Evolutionary conservation across 768 basidiomycete species (phyloP).

Genomic region (Hygrophoropsis aurantiaca): DNA sequence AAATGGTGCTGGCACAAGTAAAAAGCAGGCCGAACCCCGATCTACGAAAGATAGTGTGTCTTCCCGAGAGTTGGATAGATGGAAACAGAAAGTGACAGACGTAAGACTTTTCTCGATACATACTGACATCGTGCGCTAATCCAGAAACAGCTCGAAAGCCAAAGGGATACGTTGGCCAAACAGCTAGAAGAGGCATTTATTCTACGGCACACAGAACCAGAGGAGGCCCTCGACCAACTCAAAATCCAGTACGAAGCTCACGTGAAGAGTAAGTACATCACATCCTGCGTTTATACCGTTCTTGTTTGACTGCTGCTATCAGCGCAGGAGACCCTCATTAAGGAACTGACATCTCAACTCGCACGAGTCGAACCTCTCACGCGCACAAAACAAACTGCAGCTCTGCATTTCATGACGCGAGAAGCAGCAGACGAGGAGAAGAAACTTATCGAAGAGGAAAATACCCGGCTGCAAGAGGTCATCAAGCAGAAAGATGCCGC

Average conservation of each 20-base stretch:
- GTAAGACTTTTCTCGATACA: constrained; percentile 9
- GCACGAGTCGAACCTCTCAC: constrained; percentile 56
- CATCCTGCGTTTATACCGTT: constrained; percentile 4
- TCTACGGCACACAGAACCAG: constrained; percentile 65
- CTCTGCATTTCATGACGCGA: constrained; percentile 68
- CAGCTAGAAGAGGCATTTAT: constrained; percentile 62
- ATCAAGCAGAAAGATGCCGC: constrained; percentile 43
- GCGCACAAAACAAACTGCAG: constrained; percentile 45
- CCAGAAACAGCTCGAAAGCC: constrained; percentile 30
- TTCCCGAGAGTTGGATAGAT: constrained; percentile 26
- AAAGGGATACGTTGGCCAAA: constrained; percentile 45
- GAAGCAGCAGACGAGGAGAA: constrained; percentile 75
- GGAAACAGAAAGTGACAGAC: constrained; percentile 29
- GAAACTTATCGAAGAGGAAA: constrained; percentile 47
- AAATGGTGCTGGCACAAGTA: constrained; percentile 10
- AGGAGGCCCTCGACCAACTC: constrained; percentile 50
- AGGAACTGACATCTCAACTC: constrained; percentile 55
- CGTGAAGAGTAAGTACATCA: constrained; percentile 45
- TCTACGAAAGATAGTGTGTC: constrained; percentile 5
- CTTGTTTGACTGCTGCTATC: neutral
- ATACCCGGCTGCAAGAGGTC: constrained; percentile 41
- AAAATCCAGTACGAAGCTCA: constrained; percentile 51
- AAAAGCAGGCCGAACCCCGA: constrained; percentile 9
- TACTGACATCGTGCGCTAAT: neutral
- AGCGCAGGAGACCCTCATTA: constrained; percentile 60